Evolutionary conservation across 1,139 yeast genomes (phyloP).

Genomic region (Suhomyces chickasaworum): DNA sequence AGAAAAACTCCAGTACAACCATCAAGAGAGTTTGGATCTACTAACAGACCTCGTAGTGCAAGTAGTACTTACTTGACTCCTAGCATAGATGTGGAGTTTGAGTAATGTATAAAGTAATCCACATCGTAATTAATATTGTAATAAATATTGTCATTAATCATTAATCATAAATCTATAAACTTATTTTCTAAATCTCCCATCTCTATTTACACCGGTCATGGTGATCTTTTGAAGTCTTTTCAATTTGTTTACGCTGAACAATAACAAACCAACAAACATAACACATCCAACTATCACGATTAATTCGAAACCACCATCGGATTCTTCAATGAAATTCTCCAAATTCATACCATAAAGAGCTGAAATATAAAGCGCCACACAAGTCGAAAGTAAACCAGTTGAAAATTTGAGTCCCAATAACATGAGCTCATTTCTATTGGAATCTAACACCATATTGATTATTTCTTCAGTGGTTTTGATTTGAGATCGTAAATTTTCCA

Average conservation of each 20-base stretch:
- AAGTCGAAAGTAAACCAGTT: conserved; percentile 45
- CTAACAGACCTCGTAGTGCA: conserved; percentile 22
- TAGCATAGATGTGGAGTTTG: conserved; percentile 36
- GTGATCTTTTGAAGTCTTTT: conserved; percentile 41
- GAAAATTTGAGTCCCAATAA: conserved; percentile 46
- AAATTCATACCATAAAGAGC: conserved; percentile 50
- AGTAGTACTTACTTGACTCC: conserved; percentile 33
- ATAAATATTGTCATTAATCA: conserved; percentile 7
- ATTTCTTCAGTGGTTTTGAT: conserved; percentile 51
- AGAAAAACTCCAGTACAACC: conserved; percentile 11
- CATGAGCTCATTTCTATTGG: conserved; percentile 52
- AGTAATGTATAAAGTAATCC: too few relatives aligned
- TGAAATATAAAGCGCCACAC: conserved; percentile 40
- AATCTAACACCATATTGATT: conserved; percentile 47
- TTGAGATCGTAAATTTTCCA: conserved; percentile 42
- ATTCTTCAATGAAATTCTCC: conserved; percentile 39
- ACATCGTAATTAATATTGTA: too few relatives aligned
- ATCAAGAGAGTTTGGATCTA: conserved; percentile 7
- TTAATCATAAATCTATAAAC: conserved; percentile 9
- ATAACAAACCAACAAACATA: conserved; percentile 28
- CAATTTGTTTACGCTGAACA: conserved; percentile 33
- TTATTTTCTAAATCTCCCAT: conserved; percentile 3
- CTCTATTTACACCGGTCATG: conserved; percentile 41
- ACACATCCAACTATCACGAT: conserved; percentile 33
- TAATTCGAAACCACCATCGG: conserved; percentile 40